Percentiles rank a stretch among this genome's conserved stretches.
phyloP scores from a whole-genome alignment of 2,329 filamentous ascomycete species.

The Penicillium expansum region DNA sequence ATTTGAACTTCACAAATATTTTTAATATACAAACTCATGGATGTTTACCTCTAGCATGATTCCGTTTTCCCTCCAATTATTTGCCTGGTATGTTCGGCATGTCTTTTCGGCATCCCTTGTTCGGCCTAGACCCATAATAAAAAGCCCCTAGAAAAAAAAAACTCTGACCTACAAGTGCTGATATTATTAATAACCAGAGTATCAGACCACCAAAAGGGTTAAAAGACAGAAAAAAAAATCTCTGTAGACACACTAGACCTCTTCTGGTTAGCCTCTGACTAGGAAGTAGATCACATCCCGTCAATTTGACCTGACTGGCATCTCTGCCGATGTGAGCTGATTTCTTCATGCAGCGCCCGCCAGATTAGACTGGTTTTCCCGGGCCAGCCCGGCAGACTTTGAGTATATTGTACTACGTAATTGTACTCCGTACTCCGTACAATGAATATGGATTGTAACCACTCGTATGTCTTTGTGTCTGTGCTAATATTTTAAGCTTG shows the following conservation, averaged over 20 bases:
- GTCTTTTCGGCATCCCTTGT: constrained; percentile 8
- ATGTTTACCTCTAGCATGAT: background rate
- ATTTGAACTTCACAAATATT: background rate
- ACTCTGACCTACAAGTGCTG: background rate
- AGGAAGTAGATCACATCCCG: background rate
- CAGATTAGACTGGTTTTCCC: background rate
- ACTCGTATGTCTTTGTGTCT: background rate
- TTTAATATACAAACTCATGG: background rate
- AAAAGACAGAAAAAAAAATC: background rate
- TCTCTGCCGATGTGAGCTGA: background rate
- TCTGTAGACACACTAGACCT: background rate
- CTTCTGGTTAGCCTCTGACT: background rate
- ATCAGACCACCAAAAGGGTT: constrained; percentile 7
- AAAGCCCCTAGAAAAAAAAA: constrained; percentile 11
- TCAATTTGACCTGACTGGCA: background rate
- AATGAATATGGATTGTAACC: background rate
- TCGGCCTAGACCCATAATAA: constrained; percentile 9
- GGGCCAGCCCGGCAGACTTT: background rate
- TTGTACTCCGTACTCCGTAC: background rate
- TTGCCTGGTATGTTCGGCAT: background rate
- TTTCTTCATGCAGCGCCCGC: background rate
- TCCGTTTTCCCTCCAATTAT: background rate
- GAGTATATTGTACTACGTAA: background rate
- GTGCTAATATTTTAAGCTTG: background rate
- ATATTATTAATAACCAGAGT: too few species aligned